These are phyloP conservation scores for Prinsepia uniflora DNA, from an alignment of 306 rosid species.

Conservation along the genomic window DNA sequence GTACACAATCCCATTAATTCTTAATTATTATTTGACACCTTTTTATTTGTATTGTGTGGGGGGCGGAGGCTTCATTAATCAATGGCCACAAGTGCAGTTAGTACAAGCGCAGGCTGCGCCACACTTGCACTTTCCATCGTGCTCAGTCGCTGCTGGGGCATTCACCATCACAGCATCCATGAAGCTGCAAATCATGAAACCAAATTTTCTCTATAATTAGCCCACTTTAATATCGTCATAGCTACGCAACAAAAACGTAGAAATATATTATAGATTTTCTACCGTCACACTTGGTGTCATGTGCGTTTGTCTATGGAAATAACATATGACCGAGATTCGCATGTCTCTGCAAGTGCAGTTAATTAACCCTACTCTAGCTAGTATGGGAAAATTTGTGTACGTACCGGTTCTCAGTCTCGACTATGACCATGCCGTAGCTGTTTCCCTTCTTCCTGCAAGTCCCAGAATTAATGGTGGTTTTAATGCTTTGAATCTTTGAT, in stretches of 20 bases:
- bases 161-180: conserved; percentile 42
- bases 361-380: background rate
- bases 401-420: conserved; percentile 64
- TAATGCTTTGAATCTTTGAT: background rate
- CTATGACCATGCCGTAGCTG: conserved; percentile 48
- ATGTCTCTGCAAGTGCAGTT: too few relatives aligned
- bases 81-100: conserved; percentile 58
- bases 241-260: background rate
- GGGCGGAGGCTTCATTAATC: conserved; percentile 5
- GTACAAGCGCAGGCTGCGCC: conserved; percentile 53
- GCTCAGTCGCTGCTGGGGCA: conserved; percentile 56
- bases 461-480: background rate
- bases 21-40: conserved; percentile 18
- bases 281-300: too few relatives aligned
- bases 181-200: conserved; percentile 47
- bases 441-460: conserved; percentile 71
- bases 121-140: conserved; percentile 73
- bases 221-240: background rate
- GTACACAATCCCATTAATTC: conserved; percentile 21
- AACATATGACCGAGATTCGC: too few relatives aligned
- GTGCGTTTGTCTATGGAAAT: too few relatives aligned
- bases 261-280: too few relatives aligned
- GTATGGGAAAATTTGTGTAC: background rate
- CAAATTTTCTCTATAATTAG: background rate
- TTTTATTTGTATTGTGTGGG: conserved; percentile 10